Evolutionary conservation across 2,329 filamentous ascomycete species (phyloP), one percentile per base, ranked within the genome.

Genomic region (Periconia digitata): DNA sequence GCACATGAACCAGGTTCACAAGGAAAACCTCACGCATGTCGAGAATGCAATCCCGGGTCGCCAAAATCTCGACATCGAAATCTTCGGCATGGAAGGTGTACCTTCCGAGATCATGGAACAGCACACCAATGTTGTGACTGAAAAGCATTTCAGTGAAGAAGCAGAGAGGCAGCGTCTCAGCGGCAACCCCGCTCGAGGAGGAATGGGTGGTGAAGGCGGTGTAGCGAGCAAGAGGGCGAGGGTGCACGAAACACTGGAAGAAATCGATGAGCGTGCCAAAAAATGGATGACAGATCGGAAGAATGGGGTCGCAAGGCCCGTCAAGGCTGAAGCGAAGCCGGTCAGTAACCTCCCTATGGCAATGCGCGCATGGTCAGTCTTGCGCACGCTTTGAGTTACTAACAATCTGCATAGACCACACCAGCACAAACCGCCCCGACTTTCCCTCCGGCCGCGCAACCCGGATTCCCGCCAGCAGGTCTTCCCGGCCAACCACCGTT

Each of bases 1-100:
- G 46, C 94, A 99, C 71, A 88, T 97, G 90, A 95, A 92, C 69
- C 94, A 99, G 72, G 94, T 99, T 40, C 94, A 99, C 78, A 99
- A 99, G 73, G 92, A 96, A 71, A 89, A 86, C 23, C 81, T 97
- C 42, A 85, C 83, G 17, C 84, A 85, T 38, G 91, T 99, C 65
- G 92, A 96, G 62, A 96, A 97, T 79, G 91, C 94, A 42, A 81
- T 96, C 3, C 86, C 89, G 0, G 92, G 92, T 64, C 85, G 94
- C 54, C 84, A 90, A 55, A 87, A 87, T 50, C 84, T 95, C 51
- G 90, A 95, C 51, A 85, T 95, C 51, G 94, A 99, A 74, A 96
- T 99, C 64, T 99, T 97, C 70, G 94, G 92, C 65, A 96, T 96
- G 89, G 91, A 96, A 71, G 94, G 94, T 66, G 90, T 97, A 32